Evolutionary conservation across 164 flowering plant genomes (phyloP).

Genomic region (Chimonanthus salicifolius): DNA sequence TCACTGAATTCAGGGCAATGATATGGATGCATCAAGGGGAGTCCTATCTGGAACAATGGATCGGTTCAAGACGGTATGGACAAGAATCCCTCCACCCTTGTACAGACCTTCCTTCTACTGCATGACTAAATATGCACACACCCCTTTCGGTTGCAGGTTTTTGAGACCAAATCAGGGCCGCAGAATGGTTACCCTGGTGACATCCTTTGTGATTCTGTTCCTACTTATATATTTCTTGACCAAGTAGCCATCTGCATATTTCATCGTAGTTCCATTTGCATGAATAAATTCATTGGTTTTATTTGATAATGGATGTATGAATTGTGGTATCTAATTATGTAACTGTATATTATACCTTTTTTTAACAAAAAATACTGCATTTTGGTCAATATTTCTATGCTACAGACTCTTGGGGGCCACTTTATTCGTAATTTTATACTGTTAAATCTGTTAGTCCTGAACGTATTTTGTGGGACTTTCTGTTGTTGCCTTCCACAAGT

Average conservation of each 20-base stretch:
- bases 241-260: slow-evolving; percentile 29
- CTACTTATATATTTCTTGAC: slow-evolving; percentile 47
- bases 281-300: too few relatives aligned
- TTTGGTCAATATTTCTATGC: too few relatives aligned
- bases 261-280: too few relatives aligned
- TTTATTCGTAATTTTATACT: too few relatives aligned
- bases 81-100: not conserved
- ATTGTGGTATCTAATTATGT: too few relatives aligned
- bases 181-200: slow-evolving; percentile 50
- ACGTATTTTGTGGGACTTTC: too few relatives aligned
- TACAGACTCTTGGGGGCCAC: too few relatives aligned
- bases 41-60: slow-evolving; percentile 79
- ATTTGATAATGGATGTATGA: too few relatives aligned
- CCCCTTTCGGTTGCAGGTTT: slow-evolving; percentile 38
- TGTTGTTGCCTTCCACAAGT: too few relatives aligned
- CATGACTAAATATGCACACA: not conserved
- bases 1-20: slow-evolving; percentile 50
- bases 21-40: slow-evolving; percentile 88
- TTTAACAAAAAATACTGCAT: too few relatives aligned
- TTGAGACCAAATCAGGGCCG: slow-evolving; percentile 74
- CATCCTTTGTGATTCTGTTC: slow-evolving; percentile 43
- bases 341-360: too few relatives aligned
- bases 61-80: slow-evolving; percentile 68
- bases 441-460: too few relatives aligned
- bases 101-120: not conserved